phyloP scores from a whole-genome alignment of 2,329 filamentous ascomycete genomes.

The Pseudogymnoascus sp. region DNA sequence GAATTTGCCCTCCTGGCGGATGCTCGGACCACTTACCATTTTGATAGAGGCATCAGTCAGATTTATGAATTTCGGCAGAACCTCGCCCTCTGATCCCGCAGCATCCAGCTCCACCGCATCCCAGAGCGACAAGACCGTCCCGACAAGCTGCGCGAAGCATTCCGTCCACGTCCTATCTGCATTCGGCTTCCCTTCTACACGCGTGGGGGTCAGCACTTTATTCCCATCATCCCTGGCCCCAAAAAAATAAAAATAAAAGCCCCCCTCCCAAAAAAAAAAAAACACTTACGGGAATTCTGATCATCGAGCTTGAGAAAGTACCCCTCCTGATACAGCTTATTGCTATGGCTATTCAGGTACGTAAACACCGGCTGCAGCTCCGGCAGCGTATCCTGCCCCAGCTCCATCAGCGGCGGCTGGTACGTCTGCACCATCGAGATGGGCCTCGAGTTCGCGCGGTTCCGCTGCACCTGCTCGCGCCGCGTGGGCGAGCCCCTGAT shows the following conservation, averaged over 20 bases:
- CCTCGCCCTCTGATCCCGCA: constrained; percentile 75
- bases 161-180: constrained; percentile 86
- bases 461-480: constrained; percentile 27
- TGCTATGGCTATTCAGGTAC: constrained; percentile 87
- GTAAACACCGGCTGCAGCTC: constrained; percentile 92
- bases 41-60: constrained; percentile 95
- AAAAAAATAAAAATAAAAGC: constrained; percentile 12
- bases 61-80: constrained; percentile 89
- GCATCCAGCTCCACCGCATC: constrained; percentile 86
- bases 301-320: constrained; percentile 97
- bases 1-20: not conserved
- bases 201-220: constrained; percentile 24
- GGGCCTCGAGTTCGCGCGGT: constrained; percentile 51
- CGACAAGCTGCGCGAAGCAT: constrained; percentile 93
- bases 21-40: constrained; percentile 58
- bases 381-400: constrained; percentile 75
- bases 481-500: constrained; percentile 23
- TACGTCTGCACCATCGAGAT: constrained; percentile 81
- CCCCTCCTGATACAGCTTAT: constrained; percentile 95
- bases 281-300: constrained; percentile 77
- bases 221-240: not conserved
- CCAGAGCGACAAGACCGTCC: constrained; percentile 91
- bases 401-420: constrained; percentile 77
- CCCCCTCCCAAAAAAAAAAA: too few species aligned
- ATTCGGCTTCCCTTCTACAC: constrained; percentile 74